Percentiles rank a stretch among this genome's conserved stretches.
phyloP scores from a whole-genome alignment of 768 basidiomycete species.

The Lactarius pseudohatsudake region DNA sequence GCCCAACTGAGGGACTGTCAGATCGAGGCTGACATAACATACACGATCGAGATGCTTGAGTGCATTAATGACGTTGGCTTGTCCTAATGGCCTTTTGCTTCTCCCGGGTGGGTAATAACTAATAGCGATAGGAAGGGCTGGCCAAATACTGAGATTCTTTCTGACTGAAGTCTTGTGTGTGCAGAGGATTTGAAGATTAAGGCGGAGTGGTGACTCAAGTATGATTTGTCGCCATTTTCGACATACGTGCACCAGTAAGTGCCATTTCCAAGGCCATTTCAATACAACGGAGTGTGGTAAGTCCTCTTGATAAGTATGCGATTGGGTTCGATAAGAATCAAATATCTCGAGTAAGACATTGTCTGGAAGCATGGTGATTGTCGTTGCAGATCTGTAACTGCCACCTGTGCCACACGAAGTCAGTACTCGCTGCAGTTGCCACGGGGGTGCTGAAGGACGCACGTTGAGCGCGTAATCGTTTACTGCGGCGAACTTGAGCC shows the following conservation, averaged over 20 bases:
- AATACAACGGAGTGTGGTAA: too few relatives aligned
- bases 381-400: background rate
- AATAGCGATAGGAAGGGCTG: background rate
- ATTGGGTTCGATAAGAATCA: background rate
- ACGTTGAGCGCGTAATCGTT: background rate
- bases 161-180: background rate
- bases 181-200: background rate
- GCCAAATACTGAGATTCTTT: background rate
- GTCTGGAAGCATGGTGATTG: background rate
- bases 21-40: background rate
- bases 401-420: background rate
- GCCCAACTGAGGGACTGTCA: background rate
- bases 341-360: background rate
- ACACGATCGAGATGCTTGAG: background rate
- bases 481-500: too few relatives aligned
- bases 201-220: background rate
- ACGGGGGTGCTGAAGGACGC: background rate
- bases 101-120: background rate
- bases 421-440: background rate
- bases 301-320: too few relatives aligned
- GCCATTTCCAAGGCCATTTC: too few relatives aligned
- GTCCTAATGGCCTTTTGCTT: background rate
- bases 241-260: background rate
- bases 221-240: background rate
- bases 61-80: background rate